These are phyloP conservation scores for Acanthamoeba sp. DNA, from an alignment of 208 protist genomes.

Conservation along the genomic window DNA sequence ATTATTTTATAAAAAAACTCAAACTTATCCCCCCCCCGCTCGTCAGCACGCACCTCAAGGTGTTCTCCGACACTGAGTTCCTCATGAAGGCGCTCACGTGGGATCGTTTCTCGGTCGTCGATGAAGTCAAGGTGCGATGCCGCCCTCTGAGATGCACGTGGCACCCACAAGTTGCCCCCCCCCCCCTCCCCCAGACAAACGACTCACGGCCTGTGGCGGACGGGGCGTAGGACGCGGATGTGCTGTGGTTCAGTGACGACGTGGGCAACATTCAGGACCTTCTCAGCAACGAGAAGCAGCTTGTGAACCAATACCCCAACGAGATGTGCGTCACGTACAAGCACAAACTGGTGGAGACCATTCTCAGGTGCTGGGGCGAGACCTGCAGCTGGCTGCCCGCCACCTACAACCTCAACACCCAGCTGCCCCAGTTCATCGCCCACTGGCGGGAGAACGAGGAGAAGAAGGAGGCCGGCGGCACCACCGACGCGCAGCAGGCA, in stretches of 20 bases:
- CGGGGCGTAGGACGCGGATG: slow-evolving; percentile 13
- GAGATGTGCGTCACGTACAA: slow-evolving; percentile 76
- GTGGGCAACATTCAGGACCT: slow-evolving; percentile 73
- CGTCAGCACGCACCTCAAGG: slow-evolving; percentile 52
- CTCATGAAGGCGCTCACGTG: slow-evolving; percentile 63
- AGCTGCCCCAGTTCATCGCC: slow-evolving; percentile 69
- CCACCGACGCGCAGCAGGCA: not conserved
- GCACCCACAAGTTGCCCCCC: not conserved
- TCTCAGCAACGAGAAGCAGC: slow-evolving; percentile 33
- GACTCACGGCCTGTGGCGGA: no score
- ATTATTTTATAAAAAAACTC: no score
- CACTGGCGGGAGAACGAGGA: slow-evolving; percentile 54
- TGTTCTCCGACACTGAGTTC: slow-evolving; percentile 61
- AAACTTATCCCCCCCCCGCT: not conserved
- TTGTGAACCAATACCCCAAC: slow-evolving; percentile 72
- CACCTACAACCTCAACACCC: slow-evolving; percentile 71
- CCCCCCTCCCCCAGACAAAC: no score
- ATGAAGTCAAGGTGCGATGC: not conserved
- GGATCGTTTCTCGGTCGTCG: slow-evolving; percentile 19
- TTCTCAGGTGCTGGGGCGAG: slow-evolving; percentile 57
- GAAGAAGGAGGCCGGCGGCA: not conserved
- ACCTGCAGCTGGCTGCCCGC: slow-evolving; percentile 46
- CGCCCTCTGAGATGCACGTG: not conserved
- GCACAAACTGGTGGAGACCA: slow-evolving; percentile 71
- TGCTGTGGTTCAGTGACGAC: slow-evolving; percentile 74